Conservation (phyloP, 2,329 filamentous ascomycete genomes). For the Diplodia sapinea region DNA sequence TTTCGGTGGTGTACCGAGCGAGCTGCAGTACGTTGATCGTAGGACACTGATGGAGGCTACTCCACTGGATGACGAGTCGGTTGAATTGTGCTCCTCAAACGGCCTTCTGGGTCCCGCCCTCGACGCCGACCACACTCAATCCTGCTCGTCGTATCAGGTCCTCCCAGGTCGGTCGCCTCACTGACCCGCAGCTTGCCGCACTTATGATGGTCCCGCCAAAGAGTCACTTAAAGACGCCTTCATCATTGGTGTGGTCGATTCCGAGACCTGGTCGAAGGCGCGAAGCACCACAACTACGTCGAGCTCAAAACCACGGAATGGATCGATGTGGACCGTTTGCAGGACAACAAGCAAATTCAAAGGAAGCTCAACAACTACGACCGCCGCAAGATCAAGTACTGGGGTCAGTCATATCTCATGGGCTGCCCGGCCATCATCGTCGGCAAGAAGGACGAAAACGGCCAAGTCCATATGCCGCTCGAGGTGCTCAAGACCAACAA, state of each 20-base stretch:
- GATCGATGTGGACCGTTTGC: conserved; percentile 51
- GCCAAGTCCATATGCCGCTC: conserved; percentile 62
- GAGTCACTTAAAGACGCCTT: conserved; percentile 71
- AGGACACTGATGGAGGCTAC: conserved; percentile 9
- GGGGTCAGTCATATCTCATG: conserved; percentile 94
- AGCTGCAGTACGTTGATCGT: conserved; percentile 12
- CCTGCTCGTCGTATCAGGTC: too few relatives aligned
- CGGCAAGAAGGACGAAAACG: conserved; percentile 65
- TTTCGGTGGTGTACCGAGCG: not conserved
- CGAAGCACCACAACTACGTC: conserved; percentile 80
- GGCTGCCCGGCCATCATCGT: conserved; percentile 92
- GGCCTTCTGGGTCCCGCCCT: too few relatives aligned
- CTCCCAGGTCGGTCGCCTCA: too few relatives aligned
- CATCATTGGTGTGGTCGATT: conserved; percentile 68
- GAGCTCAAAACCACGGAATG: conserved; percentile 91
- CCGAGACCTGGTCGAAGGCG: conserved; percentile 58
- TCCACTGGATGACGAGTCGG: not conserved
- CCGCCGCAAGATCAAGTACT: conserved; percentile 91
- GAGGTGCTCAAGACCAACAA: conserved; percentile 80
- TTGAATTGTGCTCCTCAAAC: conserved; percentile 37
- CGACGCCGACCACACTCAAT: too few relatives aligned
- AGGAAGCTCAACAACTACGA: conserved; percentile 79
- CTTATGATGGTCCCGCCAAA: conserved; percentile 40
- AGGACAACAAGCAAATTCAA: conserved; percentile 50
- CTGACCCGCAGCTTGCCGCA: too few relatives aligned